Evolutionary conservation across 495 filamentous ascomycete genomes (phyloP), one percentile per base, ranked within the genome.

Genomic region (Aspergillus egyptiacus): DNA sequence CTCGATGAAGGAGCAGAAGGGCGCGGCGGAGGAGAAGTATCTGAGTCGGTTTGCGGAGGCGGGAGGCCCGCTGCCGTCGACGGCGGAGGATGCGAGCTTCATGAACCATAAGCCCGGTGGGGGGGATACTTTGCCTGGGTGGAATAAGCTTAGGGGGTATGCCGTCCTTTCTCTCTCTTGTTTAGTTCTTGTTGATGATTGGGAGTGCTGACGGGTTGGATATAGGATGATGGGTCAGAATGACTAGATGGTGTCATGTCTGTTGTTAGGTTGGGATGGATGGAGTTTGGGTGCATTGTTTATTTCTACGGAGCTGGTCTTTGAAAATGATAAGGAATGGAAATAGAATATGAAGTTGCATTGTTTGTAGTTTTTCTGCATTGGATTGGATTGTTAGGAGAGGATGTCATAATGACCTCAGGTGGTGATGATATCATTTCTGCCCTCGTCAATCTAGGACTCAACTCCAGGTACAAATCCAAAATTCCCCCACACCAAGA

Each of bases 321-420:
- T 31, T 31, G 10, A 5, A 8, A 31, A 31, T 31, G 25, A 5
- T 27, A 4, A 34, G n/a, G 9, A n/a, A 5, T 35, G 33, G 20
- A 20, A 37, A 37, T 37, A 37, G 35, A 36, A 37, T 37, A 35
- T 19, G 8, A 4, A 32, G 14, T 32, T 11, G 30, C 30, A 37
- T 2, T 8, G 19, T 18, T 36, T 13, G 7, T 15, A 6, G 13
- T 36, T 6, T 37, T 9, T 37, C 8, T 18, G 10, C 20, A 20
- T 5, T 27, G 25, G 25, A 5, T 27, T 5, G 5, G 25, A 27
- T 27, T 27, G 5, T 27, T 27, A 27, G 25, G 18, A n/a, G n/a
- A n/a, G n/a, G n/a, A n/a, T n/a, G 32, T 27, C 22, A 46, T 35
- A 3, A 15, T 46, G 43, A 46, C 43, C 23, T 46, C 43, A 46